Conservation (phyloP, 2,329 filamentous ascomycete species). For the Aspergillus amoenus region DNA sequence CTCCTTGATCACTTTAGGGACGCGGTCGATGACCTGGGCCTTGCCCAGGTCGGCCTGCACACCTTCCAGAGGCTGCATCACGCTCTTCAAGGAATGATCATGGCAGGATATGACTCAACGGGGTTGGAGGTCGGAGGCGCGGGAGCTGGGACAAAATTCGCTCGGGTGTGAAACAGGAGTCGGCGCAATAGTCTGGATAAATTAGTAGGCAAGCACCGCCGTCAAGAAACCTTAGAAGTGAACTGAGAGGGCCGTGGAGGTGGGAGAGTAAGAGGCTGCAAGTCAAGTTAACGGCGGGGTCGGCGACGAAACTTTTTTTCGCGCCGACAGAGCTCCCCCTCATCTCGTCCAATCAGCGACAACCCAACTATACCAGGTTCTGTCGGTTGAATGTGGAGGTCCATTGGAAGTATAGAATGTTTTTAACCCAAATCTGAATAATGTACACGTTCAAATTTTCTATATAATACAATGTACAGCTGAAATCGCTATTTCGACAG, state of each 20-base stretch:
- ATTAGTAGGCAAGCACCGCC: neutral
- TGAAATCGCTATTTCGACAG: constrained; percentile 65
- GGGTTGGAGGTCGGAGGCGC: constrained; percentile 6
- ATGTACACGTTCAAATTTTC: neutral
- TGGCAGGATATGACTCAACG: constrained; percentile 32
- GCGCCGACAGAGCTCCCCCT: constrained; percentile 16
- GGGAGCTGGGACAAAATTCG: constrained; percentile 7
- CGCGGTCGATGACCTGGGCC: constrained; percentile 83
- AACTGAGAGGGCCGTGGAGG: constrained; percentile 1
- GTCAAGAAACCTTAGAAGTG: neutral
- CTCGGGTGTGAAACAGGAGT: neutral
- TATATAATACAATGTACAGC: constrained; percentile 1
- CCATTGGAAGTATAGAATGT: neutral
- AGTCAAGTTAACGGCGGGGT: constrained; percentile 24
- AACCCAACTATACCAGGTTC: neutral
- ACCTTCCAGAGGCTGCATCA: constrained; percentile 44
- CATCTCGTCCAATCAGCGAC: constrained; percentile 19
- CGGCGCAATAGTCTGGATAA: neutral
- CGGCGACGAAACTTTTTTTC: constrained; percentile 26
- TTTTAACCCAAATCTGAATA: neutral
- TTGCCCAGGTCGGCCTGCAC: constrained; percentile 59
- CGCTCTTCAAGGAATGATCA: constrained; percentile 36
- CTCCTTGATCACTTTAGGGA: constrained; percentile 88
- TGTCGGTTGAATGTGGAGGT: neutral
- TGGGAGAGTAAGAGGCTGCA: constrained; percentile 18